A percentile compares a stretch with the other conserved stretches of the same genome.
These are phyloP conservation scores for Balansia obtecta DNA, from an alignment of 2,329 filamentous ascomycete species.

Conservation along the genomic window DNA sequence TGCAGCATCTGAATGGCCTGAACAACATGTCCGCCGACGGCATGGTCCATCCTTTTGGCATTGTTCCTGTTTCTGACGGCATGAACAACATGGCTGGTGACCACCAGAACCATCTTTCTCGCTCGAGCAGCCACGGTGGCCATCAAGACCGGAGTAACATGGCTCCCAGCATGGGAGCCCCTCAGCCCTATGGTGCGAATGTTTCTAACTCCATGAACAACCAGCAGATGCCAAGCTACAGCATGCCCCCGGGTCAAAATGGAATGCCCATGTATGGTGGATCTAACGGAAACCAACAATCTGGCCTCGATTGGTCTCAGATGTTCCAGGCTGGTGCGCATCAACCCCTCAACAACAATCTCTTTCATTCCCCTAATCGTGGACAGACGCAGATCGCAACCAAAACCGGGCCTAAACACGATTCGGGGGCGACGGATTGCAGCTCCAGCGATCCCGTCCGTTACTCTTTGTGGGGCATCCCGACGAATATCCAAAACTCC, in stretches of 20 bases:
- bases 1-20: conserved; percentile 50
- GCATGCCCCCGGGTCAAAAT: conserved; percentile 49
- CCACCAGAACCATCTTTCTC: conserved; percentile 45
- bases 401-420: conserved; percentile 52
- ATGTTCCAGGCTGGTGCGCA: conserved; percentile 67
- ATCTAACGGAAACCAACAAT: conserved; percentile 48
- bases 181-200: conserved; percentile 45
- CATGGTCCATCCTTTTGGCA: conserved; percentile 45
- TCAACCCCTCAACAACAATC: conserved; percentile 49
- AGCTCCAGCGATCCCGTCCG: conserved; percentile 32
- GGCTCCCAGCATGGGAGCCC: conserved; percentile 35
- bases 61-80: conserved; percentile 43
- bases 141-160: conserved; percentile 47
- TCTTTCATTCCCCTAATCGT: conserved; percentile 43
- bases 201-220: conserved; percentile 50
- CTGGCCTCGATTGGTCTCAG: conserved; percentile 61
- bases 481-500: conserved; percentile 34
- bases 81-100: conserved; percentile 48
- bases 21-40: conserved; percentile 44
- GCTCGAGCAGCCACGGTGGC: conserved; percentile 45
- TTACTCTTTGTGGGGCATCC: conserved; percentile 38
- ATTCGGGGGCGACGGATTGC: conserved; percentile 35
- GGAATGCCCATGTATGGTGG: conserved; percentile 51
- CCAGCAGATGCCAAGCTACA: conserved; percentile 52
- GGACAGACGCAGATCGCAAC: conserved; percentile 56